Conservation (phyloP, 345 rosid genomes). For the Lepidium sativum region DNA sequence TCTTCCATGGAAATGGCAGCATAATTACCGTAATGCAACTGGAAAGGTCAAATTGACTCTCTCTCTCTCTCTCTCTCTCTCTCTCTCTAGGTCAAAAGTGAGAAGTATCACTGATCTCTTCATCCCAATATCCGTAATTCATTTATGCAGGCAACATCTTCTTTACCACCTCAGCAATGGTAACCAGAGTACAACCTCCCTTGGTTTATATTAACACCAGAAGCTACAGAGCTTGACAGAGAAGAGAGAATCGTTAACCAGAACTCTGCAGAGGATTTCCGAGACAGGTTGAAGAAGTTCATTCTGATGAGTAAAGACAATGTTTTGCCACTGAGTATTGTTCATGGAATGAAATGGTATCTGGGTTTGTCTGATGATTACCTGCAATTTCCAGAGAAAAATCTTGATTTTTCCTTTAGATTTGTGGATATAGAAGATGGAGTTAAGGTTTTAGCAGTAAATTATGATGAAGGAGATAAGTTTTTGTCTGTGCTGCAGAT, state of each 20-base stretch:
- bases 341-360: slow-evolving; percentile 82
- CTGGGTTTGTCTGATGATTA: slow-evolving; percentile 67
- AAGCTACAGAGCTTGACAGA: slow-evolving; percentile 53
- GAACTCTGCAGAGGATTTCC: slow-evolving; percentile 43
- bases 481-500: slow-evolving; percentile 51
- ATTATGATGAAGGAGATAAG: slow-evolving; percentile 27
- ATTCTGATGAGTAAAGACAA: slow-evolving; percentile 61
- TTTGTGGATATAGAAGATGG: slow-evolving; percentile 73
- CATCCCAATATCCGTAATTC: background rate
- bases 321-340: slow-evolving; percentile 64
- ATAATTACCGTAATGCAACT: slow-evolving; percentile 63
- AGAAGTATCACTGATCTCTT: background rate
- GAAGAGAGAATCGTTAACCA: slow-evolving; percentile 43
- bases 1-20: slow-evolving; percentile 95
- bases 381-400: slow-evolving; percentile 28
- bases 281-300: slow-evolving; percentile 51
- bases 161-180: slow-evolving; percentile 68
- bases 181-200: slow-evolving; percentile 70
- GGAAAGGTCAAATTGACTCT: slow-evolving; percentile 56
- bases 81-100: background rate
- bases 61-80: no score
- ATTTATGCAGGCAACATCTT: slow-evolving; percentile 66
- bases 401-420: slow-evolving; percentile 43
- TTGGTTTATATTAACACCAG: slow-evolving; percentile 79
- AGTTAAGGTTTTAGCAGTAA: slow-evolving; percentile 50